Evolutionary conservation across 2,329 filamentous ascomycete genomes (phyloP).

Genomic region (Ophiocordyceps camponoti-saundersi): DNA sequence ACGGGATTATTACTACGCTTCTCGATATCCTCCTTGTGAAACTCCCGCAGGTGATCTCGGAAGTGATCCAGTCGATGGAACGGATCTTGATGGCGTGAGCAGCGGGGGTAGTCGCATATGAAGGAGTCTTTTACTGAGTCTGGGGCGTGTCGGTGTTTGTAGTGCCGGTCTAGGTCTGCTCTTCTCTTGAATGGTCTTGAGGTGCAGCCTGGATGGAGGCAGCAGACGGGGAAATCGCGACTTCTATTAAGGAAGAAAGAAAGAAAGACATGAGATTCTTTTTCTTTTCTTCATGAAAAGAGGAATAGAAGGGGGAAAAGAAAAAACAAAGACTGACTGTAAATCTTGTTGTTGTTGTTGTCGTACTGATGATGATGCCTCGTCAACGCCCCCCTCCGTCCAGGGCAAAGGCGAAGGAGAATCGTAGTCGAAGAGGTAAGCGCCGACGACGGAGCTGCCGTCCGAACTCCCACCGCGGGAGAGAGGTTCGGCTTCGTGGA

Average conservation of each 20-base stretch:
- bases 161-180: constrained; percentile 38
- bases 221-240: constrained; percentile 18
- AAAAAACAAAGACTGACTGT: no score
- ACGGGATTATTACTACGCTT: constrained; percentile 24
- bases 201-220: constrained; percentile 23
- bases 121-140: constrained; percentile 23
- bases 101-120: constrained; percentile 34
- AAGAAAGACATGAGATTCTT: background rate
- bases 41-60: constrained; percentile 37
- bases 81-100: constrained; percentile 24
- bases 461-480: constrained; percentile 13
- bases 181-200: constrained; percentile 30
- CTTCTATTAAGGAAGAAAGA: background rate
- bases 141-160: constrained; percentile 27
- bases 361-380: no score
- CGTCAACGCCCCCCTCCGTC: no score
- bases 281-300: no score
- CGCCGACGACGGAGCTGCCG: constrained; percentile 10
- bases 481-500: constrained; percentile 10
- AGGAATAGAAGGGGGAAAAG: no score
- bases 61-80: constrained; percentile 40
- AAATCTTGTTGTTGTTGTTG: background rate
- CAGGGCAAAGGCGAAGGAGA: no score
- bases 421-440: constrained; percentile 10
- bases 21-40: constrained; percentile 35